Percentiles rank a stretch among this genome's conserved stretches.
phyloP scores from a whole-genome alignment of 768 basidiomycete genomes.

The Pleurotus giganteus region DNA sequence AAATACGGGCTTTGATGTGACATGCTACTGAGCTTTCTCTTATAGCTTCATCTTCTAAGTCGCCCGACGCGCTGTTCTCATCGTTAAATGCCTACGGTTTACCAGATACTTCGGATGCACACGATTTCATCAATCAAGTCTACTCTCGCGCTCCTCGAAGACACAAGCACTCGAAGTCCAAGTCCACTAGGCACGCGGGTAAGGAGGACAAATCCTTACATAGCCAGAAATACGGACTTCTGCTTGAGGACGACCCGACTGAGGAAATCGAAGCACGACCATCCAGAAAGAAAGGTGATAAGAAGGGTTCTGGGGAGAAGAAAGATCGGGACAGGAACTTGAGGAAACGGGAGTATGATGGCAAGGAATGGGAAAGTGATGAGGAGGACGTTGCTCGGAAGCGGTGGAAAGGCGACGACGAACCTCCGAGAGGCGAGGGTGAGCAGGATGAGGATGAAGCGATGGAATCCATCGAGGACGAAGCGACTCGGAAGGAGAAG shows the following conservation, averaged over 20 bases:
- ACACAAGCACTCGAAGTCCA: constrained; percentile 64
- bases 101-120: constrained; percentile 76
- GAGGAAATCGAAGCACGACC: constrained; percentile 26
- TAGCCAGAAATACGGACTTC: constrained; percentile 73
- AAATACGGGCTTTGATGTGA: constrained; percentile 1
- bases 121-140: constrained; percentile 77
- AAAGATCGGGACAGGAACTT: constrained; percentile 62
- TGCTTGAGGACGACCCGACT: constrained; percentile 77
- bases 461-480: constrained; percentile 62
- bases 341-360: constrained; percentile 80
- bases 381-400: constrained; percentile 79
- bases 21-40: background rate
- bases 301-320: constrained; percentile 32
- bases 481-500: constrained; percentile 64
- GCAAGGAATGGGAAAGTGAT: constrained; percentile 87
- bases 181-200: constrained; percentile 57
- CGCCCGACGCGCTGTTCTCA: constrained; percentile 74
- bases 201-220: constrained; percentile 69
- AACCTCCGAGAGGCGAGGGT: constrained; percentile 17
- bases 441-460: constrained; percentile 37
- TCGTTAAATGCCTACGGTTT: constrained; percentile 76
- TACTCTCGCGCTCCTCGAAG: constrained; percentile 77
- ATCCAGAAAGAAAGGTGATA: constrained; percentile 38
- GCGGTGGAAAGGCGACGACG: constrained; percentile 53
- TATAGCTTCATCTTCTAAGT: constrained; percentile 79